Percentiles rank a stretch among this genome's conserved stretches.
These are phyloP conservation scores for Fistulifera pelliculosa DNA, from an alignment of 108 stramenopile genomes.

Conservation along the genomic window DNA sequence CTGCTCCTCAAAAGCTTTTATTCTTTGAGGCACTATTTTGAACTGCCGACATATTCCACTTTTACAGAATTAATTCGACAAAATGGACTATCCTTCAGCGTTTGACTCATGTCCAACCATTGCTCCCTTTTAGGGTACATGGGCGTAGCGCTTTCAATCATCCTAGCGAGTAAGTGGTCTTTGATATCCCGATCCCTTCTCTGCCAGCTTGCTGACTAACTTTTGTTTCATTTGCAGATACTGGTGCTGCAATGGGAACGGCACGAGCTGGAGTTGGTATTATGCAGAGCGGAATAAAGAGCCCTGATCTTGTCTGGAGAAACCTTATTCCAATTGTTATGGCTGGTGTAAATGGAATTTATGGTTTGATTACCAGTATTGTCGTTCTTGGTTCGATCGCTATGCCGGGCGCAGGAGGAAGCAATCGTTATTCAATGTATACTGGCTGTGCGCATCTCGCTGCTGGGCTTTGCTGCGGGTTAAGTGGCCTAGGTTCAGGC, in stretches of 20 bases:
- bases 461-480: constrained; percentile 44
- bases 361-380: constrained; percentile 42
- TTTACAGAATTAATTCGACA: neutral
- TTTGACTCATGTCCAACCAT: constrained; percentile 60
- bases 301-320: constrained; percentile 34
- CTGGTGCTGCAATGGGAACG: constrained; percentile 43
- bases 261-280: constrained; percentile 38
- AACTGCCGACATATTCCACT: too few species aligned
- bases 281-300: constrained; percentile 34
- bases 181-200: neutral
- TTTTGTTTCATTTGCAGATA: constrained; percentile 8
- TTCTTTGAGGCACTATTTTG: too few species aligned
- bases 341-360: constrained; percentile 50
- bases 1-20: too few species aligned
- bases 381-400: constrained; percentile 31
- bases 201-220: neutral
- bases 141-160: constrained; percentile 38
- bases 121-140: constrained; percentile 60
- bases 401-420: constrained; percentile 16
- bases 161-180: constrained; percentile 30
- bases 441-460: constrained; percentile 39
- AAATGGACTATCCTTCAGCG: neutral
- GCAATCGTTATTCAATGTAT: constrained; percentile 32
- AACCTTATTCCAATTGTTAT: constrained; percentile 48
- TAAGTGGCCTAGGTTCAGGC: constrained; percentile 40